phyloP scores from a whole-genome alignment of 2,329 filamentous ascomycete species.

The Endoconidiophora polonica region DNA sequence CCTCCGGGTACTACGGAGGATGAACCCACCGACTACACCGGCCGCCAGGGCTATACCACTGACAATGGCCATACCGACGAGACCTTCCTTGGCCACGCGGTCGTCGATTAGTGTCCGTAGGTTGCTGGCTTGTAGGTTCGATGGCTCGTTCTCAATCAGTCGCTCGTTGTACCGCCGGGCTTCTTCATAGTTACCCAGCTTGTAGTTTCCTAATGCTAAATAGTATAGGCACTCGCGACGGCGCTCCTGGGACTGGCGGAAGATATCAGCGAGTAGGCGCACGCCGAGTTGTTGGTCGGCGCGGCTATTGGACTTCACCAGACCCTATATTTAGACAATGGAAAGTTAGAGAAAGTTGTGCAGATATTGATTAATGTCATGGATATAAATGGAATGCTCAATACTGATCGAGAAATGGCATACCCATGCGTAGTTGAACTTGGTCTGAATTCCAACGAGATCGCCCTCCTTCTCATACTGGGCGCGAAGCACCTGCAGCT shows the following conservation, averaged over 20 bases:
- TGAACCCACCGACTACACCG: slow-evolving; percentile 76
- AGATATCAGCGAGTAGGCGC: slow-evolving; percentile 87
- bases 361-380: neutral
- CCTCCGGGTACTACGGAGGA: slow-evolving; percentile 60
- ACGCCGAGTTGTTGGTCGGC: slow-evolving; percentile 88
- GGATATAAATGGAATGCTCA: neutral
- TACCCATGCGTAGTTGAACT: slow-evolving; percentile 99
- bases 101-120: slow-evolving; percentile 82
- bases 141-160: slow-evolving; percentile 75
- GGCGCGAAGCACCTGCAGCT: slow-evolving; percentile 78
- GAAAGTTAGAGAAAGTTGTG: slow-evolving; percentile 7
- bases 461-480: slow-evolving; percentile 97
- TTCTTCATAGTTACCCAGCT: slow-evolving; percentile 93
- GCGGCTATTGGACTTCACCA: slow-evolving; percentile 81
- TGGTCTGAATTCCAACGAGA: slow-evolving; percentile 92
- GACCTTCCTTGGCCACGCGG: slow-evolving; percentile 83
- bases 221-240: slow-evolving; percentile 97
- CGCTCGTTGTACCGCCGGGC: slow-evolving; percentile 89
- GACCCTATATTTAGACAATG: slow-evolving; percentile 39
- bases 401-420: slow-evolving; percentile 15
- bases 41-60: slow-evolving; percentile 84
- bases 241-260: slow-evolving; percentile 80
- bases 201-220: slow-evolving; percentile 91
- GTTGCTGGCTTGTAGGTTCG: slow-evolving; percentile 79
- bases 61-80: slow-evolving; percentile 88